Percentiles rank a stretch among this genome's conserved stretches.
phyloP scores from a whole-genome alignment of 176 grass and related monocot species.

The Areca catechu region DNA sequence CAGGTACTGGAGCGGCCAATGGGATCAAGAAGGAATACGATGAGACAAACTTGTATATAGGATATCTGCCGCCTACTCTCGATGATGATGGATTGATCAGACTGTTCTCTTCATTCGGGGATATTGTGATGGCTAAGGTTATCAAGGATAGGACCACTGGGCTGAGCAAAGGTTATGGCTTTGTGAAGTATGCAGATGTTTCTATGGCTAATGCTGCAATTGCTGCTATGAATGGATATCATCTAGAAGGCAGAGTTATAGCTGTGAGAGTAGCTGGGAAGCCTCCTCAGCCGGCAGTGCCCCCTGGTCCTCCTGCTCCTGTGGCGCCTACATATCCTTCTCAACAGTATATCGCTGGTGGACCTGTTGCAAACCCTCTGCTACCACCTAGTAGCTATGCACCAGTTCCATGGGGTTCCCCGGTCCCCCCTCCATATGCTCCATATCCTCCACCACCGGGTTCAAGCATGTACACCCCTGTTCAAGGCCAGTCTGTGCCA shows the following conservation, averaged over 20 bases:
- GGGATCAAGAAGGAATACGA: constrained; percentile 76
- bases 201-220: constrained; percentile 81
- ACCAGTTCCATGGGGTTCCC: constrained; percentile 65
- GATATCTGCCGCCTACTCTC: constrained; percentile 64
- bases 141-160: constrained; percentile 82
- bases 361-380: constrained; percentile 16
- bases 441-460: constrained; percentile 57
- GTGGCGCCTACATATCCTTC: constrained; percentile 43
- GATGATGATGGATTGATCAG: constrained; percentile 78
- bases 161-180: constrained; percentile 88
- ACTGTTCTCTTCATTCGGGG: constrained; percentile 71
- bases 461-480: constrained; percentile 46
- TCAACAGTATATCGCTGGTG: constrained; percentile 57
- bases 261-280: constrained; percentile 90
- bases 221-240: constrained; percentile 67
- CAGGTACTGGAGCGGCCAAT: constrained; percentile 13
- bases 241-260: constrained; percentile 77
- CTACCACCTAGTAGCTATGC: constrained; percentile 72
- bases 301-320: constrained; percentile 22
- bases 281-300: constrained; percentile 28
- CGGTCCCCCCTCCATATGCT: constrained; percentile 46
- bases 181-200: constrained; percentile 85
- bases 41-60: constrained; percentile 94
- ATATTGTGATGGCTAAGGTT: constrained; percentile 94
- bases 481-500: constrained; percentile 39